Evolutionary conservation across 1,139 yeast species (phyloP), one percentile per base, ranked within the genome.

Genomic region (Kurtzmaniella quercitrusa): DNA sequence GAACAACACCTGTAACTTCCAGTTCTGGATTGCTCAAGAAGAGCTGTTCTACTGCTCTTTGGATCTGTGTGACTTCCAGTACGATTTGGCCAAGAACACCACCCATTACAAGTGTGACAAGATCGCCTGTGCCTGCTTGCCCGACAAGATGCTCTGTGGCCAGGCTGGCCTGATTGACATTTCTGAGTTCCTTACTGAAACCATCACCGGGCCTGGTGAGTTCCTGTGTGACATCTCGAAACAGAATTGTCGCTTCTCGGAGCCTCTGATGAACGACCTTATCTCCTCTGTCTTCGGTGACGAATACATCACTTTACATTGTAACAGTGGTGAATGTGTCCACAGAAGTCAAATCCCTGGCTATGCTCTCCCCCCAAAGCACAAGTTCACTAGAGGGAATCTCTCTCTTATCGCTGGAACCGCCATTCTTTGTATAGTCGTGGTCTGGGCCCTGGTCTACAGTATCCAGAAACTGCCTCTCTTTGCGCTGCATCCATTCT

Each of bases 261-360:
- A 93, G 60, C 98, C 98, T 34, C 84, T 95, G 47, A 93, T 93
- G 98, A 88, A 93, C 63, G 95, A 87, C 51, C 75, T 93, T 56
- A 93, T 93, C 47, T 75, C 81, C 48, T 81, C 89, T 14, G 95
- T 93, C 3, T 93, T 93, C 66, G 98, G 98, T 14, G 98, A 93
- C 59, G 88, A 91, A 1, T 78, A 80, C 54, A 93, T 93, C 55
- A 85, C 93, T 1, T 69, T 93, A 45, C 73, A 77, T 41, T 93
- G 98, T 65, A 66, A 68, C 12, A 81, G 96, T 1, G 93, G 96
- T 42, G 98, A 93, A 62, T 93, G 98, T 71, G 57, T 93, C 34
- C 98, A 93, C 60, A 82, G 83, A 56, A 85, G 95, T 57, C 95
- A 93, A 60, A 81, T 93, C 19, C 98, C 98, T 0, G 98, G 97